A percentile compares a stretch with the other conserved stretches of the same genome.
Evolutionary conservation across 495 filamentous ascomycete genomes (phyloP).

Genomic region (Echria macrotheca): DNA sequence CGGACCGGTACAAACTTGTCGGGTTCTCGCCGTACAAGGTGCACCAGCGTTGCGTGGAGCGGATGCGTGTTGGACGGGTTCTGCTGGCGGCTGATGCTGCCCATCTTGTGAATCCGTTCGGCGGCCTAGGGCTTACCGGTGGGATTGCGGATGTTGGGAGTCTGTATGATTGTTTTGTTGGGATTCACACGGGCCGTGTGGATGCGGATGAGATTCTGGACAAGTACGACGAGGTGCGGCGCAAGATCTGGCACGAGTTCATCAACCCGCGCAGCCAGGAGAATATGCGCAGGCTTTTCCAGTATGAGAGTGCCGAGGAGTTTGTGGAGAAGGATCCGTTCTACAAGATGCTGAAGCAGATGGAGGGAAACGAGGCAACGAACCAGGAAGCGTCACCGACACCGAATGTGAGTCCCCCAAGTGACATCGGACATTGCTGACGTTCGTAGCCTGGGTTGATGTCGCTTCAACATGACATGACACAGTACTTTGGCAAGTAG

Average conservation of each 20-base stretch:
- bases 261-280: conserved; percentile 44
- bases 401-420: background rate
- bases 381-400: too few species aligned
- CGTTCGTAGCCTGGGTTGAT: background rate
- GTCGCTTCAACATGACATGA: conserved; percentile 2
- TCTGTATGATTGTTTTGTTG: conserved; percentile 45
- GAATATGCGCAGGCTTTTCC: conserved; percentile 34
- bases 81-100: conserved; percentile 55
- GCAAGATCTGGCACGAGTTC: conserved; percentile 40
- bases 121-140: conserved; percentile 49
- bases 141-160: conserved; percentile 49
- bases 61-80: conserved; percentile 44
- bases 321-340: conserved; percentile 37
- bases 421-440: background rate
- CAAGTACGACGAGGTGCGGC: conserved; percentile 44
- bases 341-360: conserved; percentile 28
- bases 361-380: too few species aligned
- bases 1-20: conserved; percentile 43
- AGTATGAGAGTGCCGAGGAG: conserved; percentile 29
- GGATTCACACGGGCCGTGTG: conserved; percentile 39
- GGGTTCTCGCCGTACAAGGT: conserved; percentile 49
- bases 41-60: conserved; percentile 48
- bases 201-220: conserved; percentile 44
- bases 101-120: conserved; percentile 48
- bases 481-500: too few species aligned